Conservation (phyloP, 495 filamentous ascomycete genomes). For the Acidomyces sp. region DNA sequence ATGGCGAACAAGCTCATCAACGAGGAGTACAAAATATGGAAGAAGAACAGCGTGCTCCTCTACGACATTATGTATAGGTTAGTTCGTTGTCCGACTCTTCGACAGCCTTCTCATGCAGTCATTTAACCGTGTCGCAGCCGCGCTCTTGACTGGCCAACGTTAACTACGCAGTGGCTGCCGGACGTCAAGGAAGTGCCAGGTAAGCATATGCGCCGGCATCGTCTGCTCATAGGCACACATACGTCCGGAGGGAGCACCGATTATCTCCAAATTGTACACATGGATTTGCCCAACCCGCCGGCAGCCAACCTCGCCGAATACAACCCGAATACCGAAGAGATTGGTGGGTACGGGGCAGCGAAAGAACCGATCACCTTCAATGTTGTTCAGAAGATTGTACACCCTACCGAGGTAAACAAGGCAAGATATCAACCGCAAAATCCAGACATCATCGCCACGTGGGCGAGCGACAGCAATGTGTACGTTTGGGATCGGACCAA, state of each 20-base stretch:
- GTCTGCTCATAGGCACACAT: conserved; percentile 86
- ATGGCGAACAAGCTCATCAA: conserved; percentile 80
- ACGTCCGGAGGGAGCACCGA: conserved; percentile 79
- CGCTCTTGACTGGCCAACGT: conserved; percentile 92
- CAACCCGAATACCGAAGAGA: conserved; percentile 80
- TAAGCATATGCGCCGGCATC: conserved; percentile 77
- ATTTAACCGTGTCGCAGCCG: conserved; percentile 40
- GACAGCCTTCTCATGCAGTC: neutral
- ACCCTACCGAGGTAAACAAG: conserved; percentile 96
- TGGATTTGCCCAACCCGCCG: conserved; percentile 74
- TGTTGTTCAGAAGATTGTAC: conserved; percentile 89
- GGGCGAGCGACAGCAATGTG: conserved; percentile 74
- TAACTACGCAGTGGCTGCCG: conserved; percentile 96
- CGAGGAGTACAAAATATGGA: conserved; percentile 99
- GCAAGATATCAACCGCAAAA: conserved; percentile 96
- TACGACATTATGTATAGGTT: conserved; percentile 88
- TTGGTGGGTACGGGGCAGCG: conserved; percentile 70
- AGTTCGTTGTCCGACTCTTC: neutral
- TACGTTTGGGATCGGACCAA: conserved; percentile 94
- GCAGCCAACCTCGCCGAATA: conserved; percentile 66
- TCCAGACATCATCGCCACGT: conserved; percentile 89
- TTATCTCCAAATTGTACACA: conserved; percentile 86
- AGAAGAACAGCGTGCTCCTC: conserved; percentile 97
- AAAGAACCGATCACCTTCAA: conserved; percentile 69
- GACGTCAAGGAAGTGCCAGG: conserved; percentile 73